A percentile compares a stretch with the other conserved stretches of the same genome.
Evolutionary conservation across 2,329 filamentous ascomycete species (phyloP).

Genomic region (Aspergillus phoenicis): DNA sequence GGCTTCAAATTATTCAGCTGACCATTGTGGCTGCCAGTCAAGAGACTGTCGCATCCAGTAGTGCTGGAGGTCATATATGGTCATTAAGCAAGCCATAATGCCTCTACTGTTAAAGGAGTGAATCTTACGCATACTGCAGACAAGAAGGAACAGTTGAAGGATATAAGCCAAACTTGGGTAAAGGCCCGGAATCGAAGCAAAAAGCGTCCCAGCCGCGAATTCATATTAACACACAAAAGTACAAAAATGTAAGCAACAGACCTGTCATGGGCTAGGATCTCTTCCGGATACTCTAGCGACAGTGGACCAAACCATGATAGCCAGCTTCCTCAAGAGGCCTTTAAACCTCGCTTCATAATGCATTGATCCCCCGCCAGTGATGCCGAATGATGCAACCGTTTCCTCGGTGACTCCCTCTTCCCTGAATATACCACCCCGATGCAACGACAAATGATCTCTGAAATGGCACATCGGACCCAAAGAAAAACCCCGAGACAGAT

Average conservation of each 20-base stretch:
- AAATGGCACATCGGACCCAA: constrained; percentile 17
- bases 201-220: constrained; percentile 24
- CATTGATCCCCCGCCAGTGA: constrained; percentile 20
- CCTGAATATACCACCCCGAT: constrained; percentile 24
- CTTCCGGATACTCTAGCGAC: constrained; percentile 15
- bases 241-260: constrained; percentile 24
- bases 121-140: not conserved
- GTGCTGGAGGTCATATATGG: too few species aligned
- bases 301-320: not conserved
- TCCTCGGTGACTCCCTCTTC: constrained; percentile 20
- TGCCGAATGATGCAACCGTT: constrained; percentile 24
- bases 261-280: constrained; percentile 9
- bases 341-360: not conserved
- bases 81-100: too few species aligned
- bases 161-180: not conserved
- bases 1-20: too few species aligned
- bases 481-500: constrained; percentile 18
- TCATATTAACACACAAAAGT: constrained; percentile 24
- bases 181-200: constrained; percentile 10
- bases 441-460: constrained; percentile 14
- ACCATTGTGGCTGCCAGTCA: too few species aligned
- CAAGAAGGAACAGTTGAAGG: too few species aligned
- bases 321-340: not conserved
- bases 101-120: too few species aligned
- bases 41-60: too few species aligned